A percentile compares a stretch with the other conserved stretches of the same genome.
phyloP scores from a whole-genome alignment of 2,329 filamentous ascomycete species.

The Phyllosticta citrichinensis region DNA sequence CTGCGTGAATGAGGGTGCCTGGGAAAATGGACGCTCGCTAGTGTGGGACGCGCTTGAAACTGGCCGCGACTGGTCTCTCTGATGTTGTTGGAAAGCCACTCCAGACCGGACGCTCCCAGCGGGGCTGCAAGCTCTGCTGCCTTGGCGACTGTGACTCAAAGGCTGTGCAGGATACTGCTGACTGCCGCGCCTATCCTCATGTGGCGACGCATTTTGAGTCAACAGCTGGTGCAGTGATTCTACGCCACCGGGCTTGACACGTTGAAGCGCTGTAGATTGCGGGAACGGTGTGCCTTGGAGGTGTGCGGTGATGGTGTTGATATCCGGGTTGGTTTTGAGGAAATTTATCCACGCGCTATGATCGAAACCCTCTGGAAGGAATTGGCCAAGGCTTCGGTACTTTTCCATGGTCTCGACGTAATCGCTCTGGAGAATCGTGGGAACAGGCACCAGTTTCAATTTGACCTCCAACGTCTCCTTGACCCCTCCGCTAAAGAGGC shows the following conservation, averaged over 20 bases:
- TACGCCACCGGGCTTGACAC: constrained; percentile 20
- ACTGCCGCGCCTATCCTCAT: constrained; percentile 19
- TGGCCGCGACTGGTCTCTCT: constrained; percentile 24
- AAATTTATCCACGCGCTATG: constrained; percentile 70
- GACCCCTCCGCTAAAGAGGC: constrained; percentile 71
- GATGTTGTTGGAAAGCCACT: constrained; percentile 21
- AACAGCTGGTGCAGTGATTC: constrained; percentile 30
- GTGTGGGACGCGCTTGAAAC: constrained; percentile 29
- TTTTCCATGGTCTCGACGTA: constrained; percentile 52
- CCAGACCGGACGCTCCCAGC: constrained; percentile 32
- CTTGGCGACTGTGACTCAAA: constrained; percentile 20
- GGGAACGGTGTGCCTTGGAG: background rate
- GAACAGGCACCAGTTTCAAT: constrained; percentile 71
- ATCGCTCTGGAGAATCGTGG: constrained; percentile 52
- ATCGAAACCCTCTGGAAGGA: constrained; percentile 53
- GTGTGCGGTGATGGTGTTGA: constrained; percentile 12
- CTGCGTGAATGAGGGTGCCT: background rate
- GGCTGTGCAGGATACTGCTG: constrained; percentile 15
- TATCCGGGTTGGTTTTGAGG: constrained; percentile 55
- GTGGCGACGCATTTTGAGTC: constrained; percentile 21
- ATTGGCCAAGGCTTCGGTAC: constrained; percentile 48
- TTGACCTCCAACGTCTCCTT: constrained; percentile 90
- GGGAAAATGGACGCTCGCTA: constrained; percentile 17
- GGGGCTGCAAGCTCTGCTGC: constrained; percentile 36
- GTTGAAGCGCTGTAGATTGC: constrained; percentile 13